Conservation (phyloP, 1,284 basidiomycete genomes). For the Sparassis latifolia region DNA sequence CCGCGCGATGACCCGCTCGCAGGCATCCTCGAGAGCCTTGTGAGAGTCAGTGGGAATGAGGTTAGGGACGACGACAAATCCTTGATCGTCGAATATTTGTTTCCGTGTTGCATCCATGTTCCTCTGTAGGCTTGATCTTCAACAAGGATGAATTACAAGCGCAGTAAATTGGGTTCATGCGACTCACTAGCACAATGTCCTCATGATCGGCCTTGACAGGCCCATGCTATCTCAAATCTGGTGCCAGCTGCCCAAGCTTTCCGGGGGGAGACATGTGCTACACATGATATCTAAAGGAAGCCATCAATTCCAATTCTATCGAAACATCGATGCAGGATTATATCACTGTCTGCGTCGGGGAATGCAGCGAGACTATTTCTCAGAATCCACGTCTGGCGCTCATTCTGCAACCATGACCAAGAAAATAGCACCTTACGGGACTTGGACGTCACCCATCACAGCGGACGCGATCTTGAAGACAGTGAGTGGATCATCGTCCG, state of each 20-base stretch:
- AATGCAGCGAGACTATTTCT: no score
- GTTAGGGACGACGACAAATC: conserved; percentile 64
- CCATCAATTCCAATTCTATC: no score
- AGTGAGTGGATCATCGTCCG: conserved; percentile 27
- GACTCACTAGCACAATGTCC: background rate
- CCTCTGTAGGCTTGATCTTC: background rate
- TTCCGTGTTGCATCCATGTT: conserved; percentile 10
- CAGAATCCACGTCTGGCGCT: background rate
- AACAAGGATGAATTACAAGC: no score
- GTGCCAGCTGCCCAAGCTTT: no score
- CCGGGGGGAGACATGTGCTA: no score
- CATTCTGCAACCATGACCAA: conserved; percentile 10
- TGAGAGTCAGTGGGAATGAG: conserved; percentile 45
- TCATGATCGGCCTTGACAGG: no score
- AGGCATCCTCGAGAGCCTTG: conserved; percentile 42
- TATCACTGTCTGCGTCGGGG: no score
- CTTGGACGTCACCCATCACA: conserved; percentile 30
- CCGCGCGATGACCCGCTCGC: conserved; percentile 42
- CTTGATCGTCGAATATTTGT: conserved; percentile 51
- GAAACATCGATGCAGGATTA: no score
- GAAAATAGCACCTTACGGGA: conserved; percentile 30
- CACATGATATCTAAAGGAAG: no score
- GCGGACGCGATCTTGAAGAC: conserved; percentile 38
- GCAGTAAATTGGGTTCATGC: background rate
- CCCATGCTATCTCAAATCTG: no score